These are phyloP conservation scores for Kazachstania taianensis DNA, from an alignment of 805 yeast genomes.

Conservation along the genomic window DNA sequence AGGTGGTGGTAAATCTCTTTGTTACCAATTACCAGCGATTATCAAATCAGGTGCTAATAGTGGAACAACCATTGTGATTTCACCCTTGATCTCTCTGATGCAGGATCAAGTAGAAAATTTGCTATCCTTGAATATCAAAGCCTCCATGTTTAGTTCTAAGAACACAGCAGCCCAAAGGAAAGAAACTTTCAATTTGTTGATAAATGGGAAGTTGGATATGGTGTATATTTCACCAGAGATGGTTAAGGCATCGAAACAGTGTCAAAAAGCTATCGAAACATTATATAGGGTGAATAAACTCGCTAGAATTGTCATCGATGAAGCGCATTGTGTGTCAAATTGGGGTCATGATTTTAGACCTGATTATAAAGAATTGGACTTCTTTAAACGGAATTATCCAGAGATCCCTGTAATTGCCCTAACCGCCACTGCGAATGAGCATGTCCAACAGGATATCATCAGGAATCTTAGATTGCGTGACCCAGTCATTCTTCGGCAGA, in stretches of 20 bases:
- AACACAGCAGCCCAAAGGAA: conserved; percentile 54
- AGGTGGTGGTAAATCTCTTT: conserved; percentile 94
- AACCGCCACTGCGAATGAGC: conserved; percentile 93
- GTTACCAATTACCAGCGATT: conserved; percentile 91
- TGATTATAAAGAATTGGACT: conserved; percentile 74
- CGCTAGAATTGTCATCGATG: conserved; percentile 89
- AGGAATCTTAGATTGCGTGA: conserved; percentile 57
- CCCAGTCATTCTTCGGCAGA: conserved; percentile 68
- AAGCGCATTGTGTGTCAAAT: conserved; percentile 94
- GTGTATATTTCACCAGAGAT: conserved; percentile 92
- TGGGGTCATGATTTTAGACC: conserved; percentile 99
- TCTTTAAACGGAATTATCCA: conserved; percentile 65
- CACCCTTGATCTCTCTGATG: conserved; percentile 93
- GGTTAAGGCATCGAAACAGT: conserved; percentile 65
- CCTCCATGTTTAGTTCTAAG: conserved; percentile 82
- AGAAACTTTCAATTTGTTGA: conserved; percentile 50
- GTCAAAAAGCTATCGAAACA: conserved; percentile 50
- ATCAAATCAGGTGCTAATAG: conserved; percentile 60
- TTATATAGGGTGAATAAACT: conserved; percentile 47
- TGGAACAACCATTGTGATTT: conserved; percentile 85
- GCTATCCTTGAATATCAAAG: conserved; percentile 53
- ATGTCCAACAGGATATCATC: conserved; percentile 76
- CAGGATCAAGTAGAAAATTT: conserved; percentile 92
- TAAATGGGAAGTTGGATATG: conserved; percentile 58
- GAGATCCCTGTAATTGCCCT: conserved; percentile 87